These are phyloP conservation scores for Paramecium biaurelia DNA, from an alignment of 73 alveolate genomes.

Conservation along the genomic window DNA sequence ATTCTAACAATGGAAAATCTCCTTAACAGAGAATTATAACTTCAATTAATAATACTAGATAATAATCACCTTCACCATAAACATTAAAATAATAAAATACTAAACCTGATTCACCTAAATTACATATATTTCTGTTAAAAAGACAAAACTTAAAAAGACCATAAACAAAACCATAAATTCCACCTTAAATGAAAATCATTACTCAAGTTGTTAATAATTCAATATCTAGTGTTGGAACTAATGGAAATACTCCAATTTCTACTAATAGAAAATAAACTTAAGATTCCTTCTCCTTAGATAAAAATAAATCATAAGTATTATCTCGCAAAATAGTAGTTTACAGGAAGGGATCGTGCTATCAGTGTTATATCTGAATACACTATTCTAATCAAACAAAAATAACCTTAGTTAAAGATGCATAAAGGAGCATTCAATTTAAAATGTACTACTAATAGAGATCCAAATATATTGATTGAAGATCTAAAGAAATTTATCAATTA, in stretches of 20 bases:
- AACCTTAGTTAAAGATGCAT: not conserved
- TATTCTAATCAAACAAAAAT: not conserved
- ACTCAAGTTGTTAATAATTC: not conserved
- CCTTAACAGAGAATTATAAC: no score
- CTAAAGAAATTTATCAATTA: not conserved
- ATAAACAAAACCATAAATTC: not conserved
- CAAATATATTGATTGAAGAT: constrained; percentile 19
- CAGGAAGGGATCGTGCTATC: not conserved
- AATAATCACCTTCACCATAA: no score
- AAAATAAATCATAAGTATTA: not conserved
- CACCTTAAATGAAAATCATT: not conserved
- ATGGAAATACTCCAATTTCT: not conserved
- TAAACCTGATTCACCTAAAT: no score
- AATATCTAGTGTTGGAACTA: constrained; percentile 17
- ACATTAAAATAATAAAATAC: no score
- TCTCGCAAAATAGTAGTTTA: not conserved
- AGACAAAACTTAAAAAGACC: not conserved
- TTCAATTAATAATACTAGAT: no score
- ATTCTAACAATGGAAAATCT: no score
- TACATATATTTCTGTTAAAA: no score
- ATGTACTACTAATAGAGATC: constrained; percentile 34
- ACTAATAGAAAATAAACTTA: not conserved
- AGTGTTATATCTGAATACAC: not conserved
- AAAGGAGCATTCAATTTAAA: constrained; percentile 47
- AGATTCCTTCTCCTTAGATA: not conserved